These are phyloP conservation scores for Barbarea vulgaris DNA, from an alignment of 345 rosid species.

Conservation along the genomic window DNA sequence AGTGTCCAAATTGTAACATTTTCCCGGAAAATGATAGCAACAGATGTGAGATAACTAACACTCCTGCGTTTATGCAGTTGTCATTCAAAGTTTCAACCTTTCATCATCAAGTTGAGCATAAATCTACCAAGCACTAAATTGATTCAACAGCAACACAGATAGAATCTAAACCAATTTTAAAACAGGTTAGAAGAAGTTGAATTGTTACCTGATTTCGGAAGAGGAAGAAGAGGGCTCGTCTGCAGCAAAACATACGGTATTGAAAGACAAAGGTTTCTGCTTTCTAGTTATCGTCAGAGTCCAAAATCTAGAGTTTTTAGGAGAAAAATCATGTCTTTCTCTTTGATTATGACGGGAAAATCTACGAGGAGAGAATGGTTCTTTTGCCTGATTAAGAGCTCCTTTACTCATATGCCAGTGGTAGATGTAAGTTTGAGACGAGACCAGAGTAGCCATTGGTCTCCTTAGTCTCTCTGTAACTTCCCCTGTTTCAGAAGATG, in stretches of 20 bases:
- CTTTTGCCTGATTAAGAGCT: constrained; percentile 6
- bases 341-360: constrained; percentile 29
- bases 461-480: constrained; percentile 15
- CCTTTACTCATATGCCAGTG: constrained; percentile 29
- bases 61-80: not conserved
- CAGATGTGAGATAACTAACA: not conserved
- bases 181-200: not conserved
- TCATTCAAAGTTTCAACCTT: constrained; percentile 20
- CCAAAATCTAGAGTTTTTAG: not conserved
- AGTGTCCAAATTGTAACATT: not conserved
- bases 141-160: not conserved
- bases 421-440: constrained; percentile 38
- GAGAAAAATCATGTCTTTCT: constrained; percentile 19
- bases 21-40: not conserved
- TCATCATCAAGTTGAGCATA: constrained; percentile 3
- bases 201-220: constrained; percentile 57
- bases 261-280: constrained; percentile 24
- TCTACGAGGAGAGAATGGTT: constrained; percentile 20
- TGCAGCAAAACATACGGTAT: constrained; percentile 54
- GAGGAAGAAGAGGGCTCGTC: constrained; percentile 57
- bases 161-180: not conserved
- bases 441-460: constrained; percentile 52
- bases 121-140: not conserved
- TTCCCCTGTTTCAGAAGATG: constrained; percentile 23
- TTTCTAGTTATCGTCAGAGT: constrained; percentile 17